A percentile compares a stretch with the other conserved stretches of the same genome.
These are phyloP conservation scores for Sporothrix pallida DNA, from an alignment of 2,329 filamentous ascomycete genomes.

Conservation along the genomic window DNA sequence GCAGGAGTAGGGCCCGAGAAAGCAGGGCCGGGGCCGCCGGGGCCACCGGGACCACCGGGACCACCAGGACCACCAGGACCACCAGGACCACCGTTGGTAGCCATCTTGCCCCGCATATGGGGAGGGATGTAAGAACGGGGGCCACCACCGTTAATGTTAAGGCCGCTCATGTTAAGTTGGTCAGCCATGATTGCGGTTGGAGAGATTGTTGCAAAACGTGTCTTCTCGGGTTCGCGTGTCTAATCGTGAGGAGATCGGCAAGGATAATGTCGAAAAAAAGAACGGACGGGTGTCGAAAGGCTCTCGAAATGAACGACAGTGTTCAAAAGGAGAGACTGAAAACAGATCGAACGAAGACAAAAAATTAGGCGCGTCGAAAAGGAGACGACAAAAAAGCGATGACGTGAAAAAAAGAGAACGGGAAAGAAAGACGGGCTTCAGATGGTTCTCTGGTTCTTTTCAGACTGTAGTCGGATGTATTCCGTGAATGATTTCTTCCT, in stretches of 20 bases:
- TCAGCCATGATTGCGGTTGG: conserved; percentile 70
- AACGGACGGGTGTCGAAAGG: conserved; percentile 13
- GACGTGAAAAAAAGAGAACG: conserved; percentile 23
- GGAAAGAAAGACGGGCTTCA: conserved; percentile 23
- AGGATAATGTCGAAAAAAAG: conserved; percentile 22
- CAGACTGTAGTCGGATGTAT: not conserved
- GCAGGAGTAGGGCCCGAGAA: conserved; percentile 29
- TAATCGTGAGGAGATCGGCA: not conserved
- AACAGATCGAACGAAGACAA: conserved; percentile 5
- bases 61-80: conserved; percentile 39
- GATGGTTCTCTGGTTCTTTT: conserved; percentile 24
- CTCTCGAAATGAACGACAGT: conserved; percentile 35
- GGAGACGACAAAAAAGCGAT: conserved; percentile 1
- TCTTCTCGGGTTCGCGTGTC: conserved; percentile 17
- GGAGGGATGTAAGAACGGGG: conserved; percentile 82
- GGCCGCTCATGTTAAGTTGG: conserved; percentile 80
- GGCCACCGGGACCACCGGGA: conserved; percentile 38
- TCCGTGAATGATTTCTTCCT: conserved; percentile 33
- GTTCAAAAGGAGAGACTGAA: conserved; percentile 35
- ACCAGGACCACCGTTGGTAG: conserved; percentile 41
- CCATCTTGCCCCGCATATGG: conserved; percentile 72
- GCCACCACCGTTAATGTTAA: conserved; percentile 61
- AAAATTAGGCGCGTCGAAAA: not conserved
- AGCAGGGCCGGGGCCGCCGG: conserved; percentile 38
- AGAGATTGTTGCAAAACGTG: conserved; percentile 34